Conservation (phyloP, 192 early-diverging fungal genomes). For the Coemansia sp. region DNA sequence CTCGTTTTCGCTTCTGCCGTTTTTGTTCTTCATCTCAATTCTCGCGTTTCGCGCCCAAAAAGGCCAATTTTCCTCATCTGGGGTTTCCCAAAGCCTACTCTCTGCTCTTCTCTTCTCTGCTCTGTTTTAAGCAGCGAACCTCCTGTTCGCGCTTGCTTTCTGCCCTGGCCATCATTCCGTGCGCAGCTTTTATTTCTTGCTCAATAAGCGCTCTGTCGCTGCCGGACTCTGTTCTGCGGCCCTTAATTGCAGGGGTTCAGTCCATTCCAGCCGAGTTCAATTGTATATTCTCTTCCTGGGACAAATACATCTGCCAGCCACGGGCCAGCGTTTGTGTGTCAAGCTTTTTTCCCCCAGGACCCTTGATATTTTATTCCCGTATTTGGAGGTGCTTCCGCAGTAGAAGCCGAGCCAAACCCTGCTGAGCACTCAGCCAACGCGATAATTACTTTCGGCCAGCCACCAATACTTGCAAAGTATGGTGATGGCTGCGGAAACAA, state of each 20-base stretch:
- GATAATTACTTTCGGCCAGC: neutral
- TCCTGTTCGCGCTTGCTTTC: neutral
- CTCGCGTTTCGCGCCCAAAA: neutral
- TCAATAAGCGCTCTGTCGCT: neutral
- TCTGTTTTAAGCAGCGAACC: neutral
- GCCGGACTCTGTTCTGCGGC: neutral
- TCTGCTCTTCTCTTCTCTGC: too few relatives aligned
- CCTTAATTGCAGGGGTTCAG: neutral
- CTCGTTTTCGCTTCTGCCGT: neutral
- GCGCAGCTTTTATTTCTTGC: neutral
- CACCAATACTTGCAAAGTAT: neutral
- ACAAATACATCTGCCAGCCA: neutral
- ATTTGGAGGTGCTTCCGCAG: neutral
- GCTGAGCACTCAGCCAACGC: neutral
- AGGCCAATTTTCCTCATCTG: neutral
- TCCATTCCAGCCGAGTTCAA: too few relatives aligned
- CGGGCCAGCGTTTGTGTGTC: neutral
- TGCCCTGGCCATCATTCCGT: neutral
- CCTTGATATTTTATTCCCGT: neutral
- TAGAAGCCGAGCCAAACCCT: too few relatives aligned
- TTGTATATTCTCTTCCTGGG: neutral
- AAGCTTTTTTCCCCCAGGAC: neutral
- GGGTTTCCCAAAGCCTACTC: neutral
- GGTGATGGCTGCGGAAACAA: constrained; percentile 4
- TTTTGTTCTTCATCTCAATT: neutral